phyloP scores from a whole-genome alignment of 2,329 filamentous ascomycete species.

The Blastomyces silverae region DNA sequence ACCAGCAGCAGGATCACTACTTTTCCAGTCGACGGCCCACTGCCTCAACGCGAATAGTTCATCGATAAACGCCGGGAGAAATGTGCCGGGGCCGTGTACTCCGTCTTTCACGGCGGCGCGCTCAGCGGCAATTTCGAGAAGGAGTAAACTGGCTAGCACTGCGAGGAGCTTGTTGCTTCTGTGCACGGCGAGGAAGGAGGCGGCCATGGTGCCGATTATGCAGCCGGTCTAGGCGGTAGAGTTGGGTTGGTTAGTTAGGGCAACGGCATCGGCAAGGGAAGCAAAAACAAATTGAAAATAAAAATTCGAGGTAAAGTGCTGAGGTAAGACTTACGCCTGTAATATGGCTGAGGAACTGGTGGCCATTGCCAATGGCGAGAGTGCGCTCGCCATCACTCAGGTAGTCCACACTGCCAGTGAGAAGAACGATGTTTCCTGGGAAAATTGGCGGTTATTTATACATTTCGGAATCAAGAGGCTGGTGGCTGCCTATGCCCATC shows the following conservation, averaged over 20 bases:
- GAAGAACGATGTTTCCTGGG: slow-evolving; percentile 59
- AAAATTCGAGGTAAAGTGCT: not conserved
- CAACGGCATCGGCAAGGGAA: too few relatives aligned
- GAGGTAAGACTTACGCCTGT: slow-evolving; percentile 36
- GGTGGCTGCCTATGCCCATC: not conserved
- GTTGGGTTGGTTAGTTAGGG: too few relatives aligned
- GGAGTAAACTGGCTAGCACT: slow-evolving; percentile 62
- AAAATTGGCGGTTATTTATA: not conserved
- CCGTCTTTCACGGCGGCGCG: slow-evolving; percentile 50
- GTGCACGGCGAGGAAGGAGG: slow-evolving; percentile 63
- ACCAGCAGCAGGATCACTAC: not conserved
- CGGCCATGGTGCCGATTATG: slow-evolving; percentile 73
- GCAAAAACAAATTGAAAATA: too few relatives aligned
- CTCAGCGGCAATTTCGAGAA: slow-evolving; percentile 74
- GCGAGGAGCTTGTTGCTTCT: slow-evolving; percentile 62
- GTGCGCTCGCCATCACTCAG: slow-evolving; percentile 67
- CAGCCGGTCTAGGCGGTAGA: slow-evolving; percentile 57
- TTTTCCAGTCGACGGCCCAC: slow-evolving; percentile 20
- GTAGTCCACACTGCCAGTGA: slow-evolving; percentile 74
- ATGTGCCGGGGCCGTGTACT: slow-evolving; percentile 75
- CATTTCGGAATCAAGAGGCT: not conserved
- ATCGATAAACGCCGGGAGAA: slow-evolving; percentile 79
- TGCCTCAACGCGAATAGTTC: slow-evolving; percentile 47
- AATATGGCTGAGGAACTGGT: slow-evolving; percentile 49
- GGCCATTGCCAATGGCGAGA: slow-evolving; percentile 67